These are phyloP conservation scores for Diaporthe vexans DNA, from an alignment of 2,329 filamentous ascomycete genomes.

Conservation along the genomic window DNA sequence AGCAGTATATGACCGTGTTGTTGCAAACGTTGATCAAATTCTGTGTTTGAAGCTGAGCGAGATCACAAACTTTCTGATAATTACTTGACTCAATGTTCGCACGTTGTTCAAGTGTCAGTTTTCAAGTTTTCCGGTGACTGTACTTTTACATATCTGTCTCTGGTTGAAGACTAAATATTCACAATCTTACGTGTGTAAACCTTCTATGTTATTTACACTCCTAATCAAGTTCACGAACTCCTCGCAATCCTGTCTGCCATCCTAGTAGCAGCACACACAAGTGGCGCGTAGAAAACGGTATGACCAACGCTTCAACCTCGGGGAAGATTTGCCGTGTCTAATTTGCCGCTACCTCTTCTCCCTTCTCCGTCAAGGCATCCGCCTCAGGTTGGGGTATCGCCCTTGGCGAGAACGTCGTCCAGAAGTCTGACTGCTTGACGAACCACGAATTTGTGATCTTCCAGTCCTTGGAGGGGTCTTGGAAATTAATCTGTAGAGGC, in stretches of 20 bases:
- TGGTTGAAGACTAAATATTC: not conserved
- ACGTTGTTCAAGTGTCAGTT: not conserved
- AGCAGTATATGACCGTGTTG: not conserved
- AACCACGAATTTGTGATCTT: constrained; percentile 74
- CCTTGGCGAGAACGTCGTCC: constrained; percentile 59
- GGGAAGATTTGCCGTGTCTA: not conserved
- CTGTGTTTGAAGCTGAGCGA: not conserved
- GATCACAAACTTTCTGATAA: not conserved
- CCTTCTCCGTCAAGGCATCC: not conserved
- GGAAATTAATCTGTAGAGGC: constrained; percentile 62
- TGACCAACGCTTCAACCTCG: not conserved
- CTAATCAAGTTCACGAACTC: not conserved
- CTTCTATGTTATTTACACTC: constrained; percentile 3
- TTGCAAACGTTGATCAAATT: no score
- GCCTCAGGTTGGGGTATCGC: constrained; percentile 57
- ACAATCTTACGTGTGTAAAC: constrained; percentile 2
- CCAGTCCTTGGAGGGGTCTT: constrained; percentile 69
- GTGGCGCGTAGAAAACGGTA: not conserved
- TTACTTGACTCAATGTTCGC: not conserved
- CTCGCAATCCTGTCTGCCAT: not conserved
- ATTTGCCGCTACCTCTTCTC: not conserved
- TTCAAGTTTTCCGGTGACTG: not conserved
- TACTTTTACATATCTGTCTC: not conserved
- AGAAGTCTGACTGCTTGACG: constrained; percentile 71
- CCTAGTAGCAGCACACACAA: not conserved